These are phyloP conservation scores for Henningerozyma blattae DNA, from an alignment of 805 yeast genomes.

Conservation along the genomic window DNA sequence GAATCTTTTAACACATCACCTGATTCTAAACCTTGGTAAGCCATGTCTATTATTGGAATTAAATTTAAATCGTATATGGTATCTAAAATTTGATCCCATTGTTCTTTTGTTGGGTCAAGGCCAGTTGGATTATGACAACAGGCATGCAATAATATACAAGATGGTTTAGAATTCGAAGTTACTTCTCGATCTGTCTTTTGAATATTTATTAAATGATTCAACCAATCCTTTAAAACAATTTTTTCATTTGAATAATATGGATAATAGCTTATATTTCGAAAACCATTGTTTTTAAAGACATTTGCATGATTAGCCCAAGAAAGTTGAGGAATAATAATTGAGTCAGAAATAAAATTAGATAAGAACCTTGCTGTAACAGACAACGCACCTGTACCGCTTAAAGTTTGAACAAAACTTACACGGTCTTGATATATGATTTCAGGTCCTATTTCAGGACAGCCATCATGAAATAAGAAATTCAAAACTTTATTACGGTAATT, in stretches of 20 bases:
- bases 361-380: constrained; percentile 76
- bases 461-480: constrained; percentile 60
- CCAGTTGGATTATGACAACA: constrained; percentile 98
- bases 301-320: constrained; percentile 93
- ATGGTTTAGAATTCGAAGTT: constrained; percentile 29
- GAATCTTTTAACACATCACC: constrained; percentile 73
- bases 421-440: constrained; percentile 46
- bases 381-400: constrained; percentile 92
- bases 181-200: constrained; percentile 17
- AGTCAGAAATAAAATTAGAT: constrained; percentile 31
- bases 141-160: constrained; percentile 64
- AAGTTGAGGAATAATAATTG: constrained; percentile 67
- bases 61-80: constrained; percentile 45
- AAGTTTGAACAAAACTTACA: constrained; percentile 75
- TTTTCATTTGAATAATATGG: constrained; percentile 64
- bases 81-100: constrained; percentile 69
- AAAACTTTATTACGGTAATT: constrained; percentile 56
- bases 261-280: constrained; percentile 43
- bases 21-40: constrained; percentile 90
- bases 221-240: constrained; percentile 53
- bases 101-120: constrained; percentile 70
- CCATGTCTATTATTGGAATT: constrained; percentile 82
- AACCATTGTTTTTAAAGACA: constrained; percentile 64
- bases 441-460: constrained; percentile 34
- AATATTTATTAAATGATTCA: constrained; percentile 50